Percentiles rank a stretch among this genome's conserved stretches.
Evolutionary conservation across 2,329 filamentous ascomycete genomes (phyloP).

Genomic region (Aureobasidium sp.): DNA sequence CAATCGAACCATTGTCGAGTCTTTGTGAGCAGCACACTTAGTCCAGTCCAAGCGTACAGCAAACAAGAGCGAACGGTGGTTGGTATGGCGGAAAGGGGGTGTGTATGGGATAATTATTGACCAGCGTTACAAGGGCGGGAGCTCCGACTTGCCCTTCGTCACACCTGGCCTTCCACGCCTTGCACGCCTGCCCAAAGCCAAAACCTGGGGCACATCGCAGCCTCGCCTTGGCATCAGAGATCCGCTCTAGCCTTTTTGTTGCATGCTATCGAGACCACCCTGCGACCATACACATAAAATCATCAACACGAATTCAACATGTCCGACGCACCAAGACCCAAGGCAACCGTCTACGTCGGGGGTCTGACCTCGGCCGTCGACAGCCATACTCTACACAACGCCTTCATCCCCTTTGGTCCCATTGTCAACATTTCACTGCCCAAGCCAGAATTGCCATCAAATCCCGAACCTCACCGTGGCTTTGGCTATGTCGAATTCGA

Average conservation of each 20-base stretch:
- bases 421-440: conserved; percentile 86
- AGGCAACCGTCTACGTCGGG: conserved; percentile 86
- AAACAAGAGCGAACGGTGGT: neutral
- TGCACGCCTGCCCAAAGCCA: neutral
- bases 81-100: neutral
- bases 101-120: conserved; percentile 8
- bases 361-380: conserved; percentile 76
- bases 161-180: conserved; percentile 6
- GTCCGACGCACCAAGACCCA: conserved; percentile 75
- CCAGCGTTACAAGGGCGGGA: neutral
- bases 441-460: conserved; percentile 73
- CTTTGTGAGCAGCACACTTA: neutral
- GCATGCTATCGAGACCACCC: conserved; percentile 6
- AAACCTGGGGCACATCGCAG: conserved; percentile 1
- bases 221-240: conserved; percentile 9
- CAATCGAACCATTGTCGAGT: conserved; percentile 72
- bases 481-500: conserved; percentile 98
- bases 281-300: neutral
- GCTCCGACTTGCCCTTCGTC: conserved; percentile 7
- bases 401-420: conserved; percentile 94
- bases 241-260: neutral
- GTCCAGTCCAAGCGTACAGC: neutral
- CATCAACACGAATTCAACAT: conserved; percentile 39
- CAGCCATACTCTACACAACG: conserved; percentile 66
- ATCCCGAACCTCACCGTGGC: conserved; percentile 71